phyloP scores from a whole-genome alignment of 2,329 filamentous ascomycete species.

The Coccinonectria pachysandricola region DNA sequence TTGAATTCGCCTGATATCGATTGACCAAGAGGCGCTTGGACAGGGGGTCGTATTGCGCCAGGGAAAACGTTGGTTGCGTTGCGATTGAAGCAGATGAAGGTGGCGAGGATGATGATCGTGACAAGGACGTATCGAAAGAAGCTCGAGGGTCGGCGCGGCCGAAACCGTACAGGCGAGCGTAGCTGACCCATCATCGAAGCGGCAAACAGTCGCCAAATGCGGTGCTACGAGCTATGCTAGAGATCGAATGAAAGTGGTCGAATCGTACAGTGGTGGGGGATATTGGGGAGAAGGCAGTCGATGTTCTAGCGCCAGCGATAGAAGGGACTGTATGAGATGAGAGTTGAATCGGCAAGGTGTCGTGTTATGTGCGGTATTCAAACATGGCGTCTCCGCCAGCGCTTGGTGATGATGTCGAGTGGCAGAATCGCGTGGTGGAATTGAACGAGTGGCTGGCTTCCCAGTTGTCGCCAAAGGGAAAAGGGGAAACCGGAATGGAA shows the following conservation, averaged over 20 bases:
- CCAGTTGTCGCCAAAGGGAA: too few species aligned
- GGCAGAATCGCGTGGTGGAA: too few species aligned
- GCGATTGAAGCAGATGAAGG: constrained; percentile 19
- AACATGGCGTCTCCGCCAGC: too few species aligned
- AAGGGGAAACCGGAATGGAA: too few species aligned
- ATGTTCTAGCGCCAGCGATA: constrained; percentile 7
- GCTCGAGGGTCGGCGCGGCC: constrained; percentile 32
- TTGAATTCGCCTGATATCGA: constrained; percentile 1
- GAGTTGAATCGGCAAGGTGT: too few species aligned
- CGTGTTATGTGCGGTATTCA: too few species aligned
- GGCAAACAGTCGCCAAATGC: neutral
- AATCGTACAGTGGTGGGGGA: neutral
- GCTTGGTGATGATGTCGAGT: too few species aligned
- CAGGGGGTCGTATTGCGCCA: too few species aligned
- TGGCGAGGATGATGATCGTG: constrained; percentile 24
- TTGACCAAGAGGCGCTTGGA: constrained; percentile 1
- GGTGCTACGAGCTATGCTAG: constrained; percentile 1
- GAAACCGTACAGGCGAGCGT: constrained; percentile 28
- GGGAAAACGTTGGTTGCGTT: too few species aligned
- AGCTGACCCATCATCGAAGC: constrained; percentile 20
- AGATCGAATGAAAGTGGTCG: neutral
- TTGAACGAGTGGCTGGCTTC: too few species aligned
- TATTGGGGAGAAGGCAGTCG: constrained; percentile 1
- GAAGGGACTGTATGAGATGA: constrained; percentile 3
- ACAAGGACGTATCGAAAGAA: constrained; percentile 31